Conservation (phyloP, 345 rosid species). For the Euclidium syriacum region DNA sequence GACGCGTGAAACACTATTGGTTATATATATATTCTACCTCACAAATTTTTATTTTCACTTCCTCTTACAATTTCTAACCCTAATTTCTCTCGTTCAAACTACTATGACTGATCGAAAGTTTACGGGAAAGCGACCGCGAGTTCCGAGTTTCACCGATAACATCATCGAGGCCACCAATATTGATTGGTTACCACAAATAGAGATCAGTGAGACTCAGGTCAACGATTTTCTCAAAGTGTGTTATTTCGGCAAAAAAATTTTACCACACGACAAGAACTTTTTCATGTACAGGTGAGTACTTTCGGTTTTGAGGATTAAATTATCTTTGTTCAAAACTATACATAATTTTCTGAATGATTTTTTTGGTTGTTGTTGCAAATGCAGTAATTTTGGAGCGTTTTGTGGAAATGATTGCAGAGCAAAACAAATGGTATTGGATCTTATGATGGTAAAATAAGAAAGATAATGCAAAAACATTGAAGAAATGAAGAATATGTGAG, state of each 20-base stretch:
- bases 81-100: too few species aligned
- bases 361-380: background rate
- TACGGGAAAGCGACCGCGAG: too few species aligned
- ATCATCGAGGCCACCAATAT: too few species aligned
- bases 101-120: too few species aligned
- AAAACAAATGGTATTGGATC: constrained; percentile 12
- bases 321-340: too few species aligned
- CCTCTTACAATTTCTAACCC: too few species aligned
- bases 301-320: too few species aligned
- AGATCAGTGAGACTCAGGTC: background rate
- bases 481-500: constrained; percentile 3
- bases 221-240: background rate
- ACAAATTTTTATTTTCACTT: too few species aligned
- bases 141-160: too few species aligned
- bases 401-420: constrained; percentile 5
- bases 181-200: background rate
- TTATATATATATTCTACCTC: too few species aligned
- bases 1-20: too few species aligned
- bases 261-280: background rate
- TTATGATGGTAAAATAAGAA: background rate
- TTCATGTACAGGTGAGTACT: constrained; percentile 25
- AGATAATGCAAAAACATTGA: background rate
- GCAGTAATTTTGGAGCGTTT: constrained; percentile 21
- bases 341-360: too few species aligned
- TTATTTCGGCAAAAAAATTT: background rate